These are phyloP conservation scores for Kurtzmaniella quercitrusa DNA, from an alignment of 1,139 yeast species.

Conservation along the genomic window DNA sequence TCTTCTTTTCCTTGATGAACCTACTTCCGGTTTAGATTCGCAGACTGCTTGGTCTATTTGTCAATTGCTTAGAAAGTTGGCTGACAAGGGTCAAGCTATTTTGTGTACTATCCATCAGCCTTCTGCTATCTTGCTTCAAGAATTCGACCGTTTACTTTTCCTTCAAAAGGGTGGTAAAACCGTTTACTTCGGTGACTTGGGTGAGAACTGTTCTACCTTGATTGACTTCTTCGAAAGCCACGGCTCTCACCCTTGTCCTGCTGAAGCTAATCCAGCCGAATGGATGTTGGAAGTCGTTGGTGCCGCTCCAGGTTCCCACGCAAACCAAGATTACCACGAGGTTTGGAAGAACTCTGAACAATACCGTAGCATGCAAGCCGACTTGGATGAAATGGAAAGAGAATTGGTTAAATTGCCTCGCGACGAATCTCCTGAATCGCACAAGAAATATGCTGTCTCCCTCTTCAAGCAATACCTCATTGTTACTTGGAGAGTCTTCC, in stretches of 20 bases:
- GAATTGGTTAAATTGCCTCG: conserved; percentile 38
- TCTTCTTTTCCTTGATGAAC: conserved; percentile 35
- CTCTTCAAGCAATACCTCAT: conserved; percentile 43
- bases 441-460: conserved; percentile 42
- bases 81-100: conserved; percentile 78
- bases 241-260: conserved; percentile 67
- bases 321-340: conserved; percentile 59
- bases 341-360: conserved; percentile 65
- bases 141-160: conserved; percentile 72
- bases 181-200: conserved; percentile 78
- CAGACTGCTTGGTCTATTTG: conserved; percentile 76
- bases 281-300: conserved; percentile 82
- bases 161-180: conserved; percentile 74
- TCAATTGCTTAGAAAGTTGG: conserved; percentile 71
- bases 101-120: conserved; percentile 85
- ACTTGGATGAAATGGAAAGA: conserved; percentile 41
- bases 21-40: conserved; percentile 40
- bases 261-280: conserved; percentile 73
- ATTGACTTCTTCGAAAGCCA: conserved; percentile 64
- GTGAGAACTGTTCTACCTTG: conserved; percentile 57
- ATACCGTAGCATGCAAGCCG: conserved; percentile 37
- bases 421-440: conserved; percentile 29
- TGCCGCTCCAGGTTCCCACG: conserved; percentile 74
- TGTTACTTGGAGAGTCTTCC: conserved; percentile 54
- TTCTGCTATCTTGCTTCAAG: conserved; percentile 70